Conservation (phyloP, 164 flowering plant species). For the Macadamia integrifolia region DNA sequence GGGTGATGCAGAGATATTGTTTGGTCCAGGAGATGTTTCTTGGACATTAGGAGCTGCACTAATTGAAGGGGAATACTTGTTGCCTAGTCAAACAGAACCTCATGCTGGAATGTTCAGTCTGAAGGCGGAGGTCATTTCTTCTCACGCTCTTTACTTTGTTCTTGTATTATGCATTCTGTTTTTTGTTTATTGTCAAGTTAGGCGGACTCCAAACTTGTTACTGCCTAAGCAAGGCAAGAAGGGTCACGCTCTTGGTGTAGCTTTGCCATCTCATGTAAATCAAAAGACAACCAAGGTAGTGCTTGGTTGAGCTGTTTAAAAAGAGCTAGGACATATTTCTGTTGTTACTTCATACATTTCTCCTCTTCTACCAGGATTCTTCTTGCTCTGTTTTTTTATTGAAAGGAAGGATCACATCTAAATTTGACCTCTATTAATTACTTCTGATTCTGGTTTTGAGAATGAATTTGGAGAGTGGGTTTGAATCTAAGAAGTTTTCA, state of each 20-base stretch:
- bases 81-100: slow-evolving; percentile 17
- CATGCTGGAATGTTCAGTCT: slow-evolving; percentile 11
- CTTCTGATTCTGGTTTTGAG: too few species aligned
- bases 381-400: background rate
- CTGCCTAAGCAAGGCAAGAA: slow-evolving; percentile 40
- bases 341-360: background rate
- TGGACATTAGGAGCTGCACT: slow-evolving; percentile 73
- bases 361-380: background rate
- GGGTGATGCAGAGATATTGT: slow-evolving; percentile 38
- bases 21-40: slow-evolving; percentile 61
- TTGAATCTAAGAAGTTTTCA: too few species aligned
- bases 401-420: too few species aligned
- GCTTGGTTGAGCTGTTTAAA: background rate
- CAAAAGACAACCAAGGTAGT: slow-evolving; percentile 15
- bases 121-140: slow-evolving; percentile 19
- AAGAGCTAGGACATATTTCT: background rate
- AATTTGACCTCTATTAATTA: too few species aligned
- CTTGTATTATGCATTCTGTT: slow-evolving; percentile 30
- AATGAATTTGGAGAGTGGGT: too few species aligned
- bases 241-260: slow-evolving; percentile 19
- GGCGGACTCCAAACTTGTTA: slow-evolving; percentile 10
- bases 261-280: slow-evolving; percentile 36
- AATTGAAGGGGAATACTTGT: slow-evolving; percentile 38
- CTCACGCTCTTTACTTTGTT: slow-evolving; percentile 29
- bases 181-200: slow-evolving; percentile 38